Evolutionary conservation across 2,329 filamentous ascomycete genomes (phyloP), one percentile per base, ranked within the genome.

Genomic region (Macrophomina pseudophaseolina): DNA sequence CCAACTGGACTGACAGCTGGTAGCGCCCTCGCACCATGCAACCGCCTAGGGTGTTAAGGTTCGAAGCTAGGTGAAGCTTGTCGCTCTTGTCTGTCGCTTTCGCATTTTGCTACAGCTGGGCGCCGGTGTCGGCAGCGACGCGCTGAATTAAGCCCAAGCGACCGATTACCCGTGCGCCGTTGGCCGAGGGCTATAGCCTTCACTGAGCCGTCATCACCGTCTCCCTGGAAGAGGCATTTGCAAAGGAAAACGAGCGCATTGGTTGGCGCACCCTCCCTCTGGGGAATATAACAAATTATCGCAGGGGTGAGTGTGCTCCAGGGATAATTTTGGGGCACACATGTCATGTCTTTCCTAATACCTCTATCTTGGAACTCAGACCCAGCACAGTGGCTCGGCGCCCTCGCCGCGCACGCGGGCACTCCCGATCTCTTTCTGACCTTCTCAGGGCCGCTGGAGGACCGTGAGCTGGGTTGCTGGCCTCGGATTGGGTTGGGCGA

Each of bases 361-460:
- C 58, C 58, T 62, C 58, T 49, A 62, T 62, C 58, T 62, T 49
- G 58, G 44, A 62, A 62, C 2, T 49, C 58, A 49, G 58, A 62
- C 58, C 58, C 58, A 48, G 32, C 44, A 18, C 58, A 28, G 9
- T 44, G 58, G 58, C 44, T 62, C 58, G 58, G 58, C 58, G 44
- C 58, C 58, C 58, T 62, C 58, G 42, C 58, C 58, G 44, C 46
- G 42, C 58, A 62, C 58, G 58, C 58, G 58, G 58, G 58, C 58
- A 12, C 58, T 62, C 58, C 58, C 58, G 58, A 62, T 49, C 58
- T 62, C 58, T 23, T 38, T 32, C 58, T 51, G 58, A 49, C 12
- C 23, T 40, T 35, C 44, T 62, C 44, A 62, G 58, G 44, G 58
- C 32, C 58, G 42, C 44, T 62, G 58, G 58, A 62, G 58, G 49